phyloP scores from a whole-genome alignment of 345 rosid genomes.

The Eucalyptus sideroxylon region DNA sequence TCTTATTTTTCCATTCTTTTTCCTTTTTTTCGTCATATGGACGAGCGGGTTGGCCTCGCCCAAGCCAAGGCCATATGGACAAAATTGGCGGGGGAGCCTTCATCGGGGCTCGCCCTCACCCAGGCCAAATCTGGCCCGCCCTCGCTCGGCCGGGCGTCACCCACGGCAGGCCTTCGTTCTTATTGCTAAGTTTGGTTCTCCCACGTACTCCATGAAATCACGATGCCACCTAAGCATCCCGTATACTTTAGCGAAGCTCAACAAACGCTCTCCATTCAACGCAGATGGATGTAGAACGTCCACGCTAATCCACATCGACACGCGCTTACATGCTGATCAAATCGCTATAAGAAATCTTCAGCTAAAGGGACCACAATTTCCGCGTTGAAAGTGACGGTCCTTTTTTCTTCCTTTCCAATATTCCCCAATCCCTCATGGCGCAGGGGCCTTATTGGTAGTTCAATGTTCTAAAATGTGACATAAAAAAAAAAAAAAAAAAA shows the following conservation, averaged over 20 bases:
- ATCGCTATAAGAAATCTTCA: background rate
- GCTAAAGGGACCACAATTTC: background rate
- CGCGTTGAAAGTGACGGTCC: background rate
- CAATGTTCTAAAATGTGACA: background rate
- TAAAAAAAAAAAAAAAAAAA: too few relatives aligned
- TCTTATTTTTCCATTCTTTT: too few relatives aligned
- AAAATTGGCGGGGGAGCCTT: too few relatives aligned
- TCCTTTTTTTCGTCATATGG: too few relatives aligned
- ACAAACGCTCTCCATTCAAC: background rate
- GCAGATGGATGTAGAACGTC: background rate
- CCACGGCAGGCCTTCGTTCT: background rate
- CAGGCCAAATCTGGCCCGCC: too few relatives aligned
- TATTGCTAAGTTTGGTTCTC: background rate
- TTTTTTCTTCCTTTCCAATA: background rate
- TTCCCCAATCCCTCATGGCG: background rate
- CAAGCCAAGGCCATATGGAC: too few relatives aligned
- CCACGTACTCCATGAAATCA: background rate
- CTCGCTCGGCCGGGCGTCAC: too few relatives aligned
- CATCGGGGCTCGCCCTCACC: too few relatives aligned
- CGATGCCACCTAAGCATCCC: background rate
- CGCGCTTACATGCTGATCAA: background rate
- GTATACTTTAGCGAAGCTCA: background rate
- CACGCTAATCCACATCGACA: too few relatives aligned
- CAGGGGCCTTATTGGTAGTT: background rate
- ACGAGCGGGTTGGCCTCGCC: fast-evolving